Evolutionary conservation across 169 alveolate genomes (phyloP).

Genomic region (Eimeria sp.): DNA sequence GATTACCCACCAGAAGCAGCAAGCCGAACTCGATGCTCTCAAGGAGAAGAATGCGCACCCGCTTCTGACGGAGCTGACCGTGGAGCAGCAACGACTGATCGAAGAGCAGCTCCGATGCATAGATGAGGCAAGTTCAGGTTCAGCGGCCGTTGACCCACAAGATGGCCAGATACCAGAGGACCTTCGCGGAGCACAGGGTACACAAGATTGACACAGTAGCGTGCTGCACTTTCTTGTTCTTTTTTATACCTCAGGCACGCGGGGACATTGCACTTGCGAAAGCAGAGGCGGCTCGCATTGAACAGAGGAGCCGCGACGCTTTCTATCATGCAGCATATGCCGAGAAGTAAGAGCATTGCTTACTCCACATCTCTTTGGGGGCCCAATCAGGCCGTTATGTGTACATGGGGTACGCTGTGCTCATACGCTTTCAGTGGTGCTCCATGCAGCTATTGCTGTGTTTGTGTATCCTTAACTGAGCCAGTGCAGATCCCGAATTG

Average conservation of each 20-base stretch:
- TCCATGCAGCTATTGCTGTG: not conserved
- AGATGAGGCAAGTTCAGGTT: slow-evolving; percentile 66
- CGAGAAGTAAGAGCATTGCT: slow-evolving; percentile 27
- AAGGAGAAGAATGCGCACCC: slow-evolving; percentile 68
- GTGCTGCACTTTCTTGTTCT: not conserved
- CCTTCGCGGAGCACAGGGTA: not conserved
- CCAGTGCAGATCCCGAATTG: slow-evolving; percentile 67
- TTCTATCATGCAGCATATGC: slow-evolving; percentile 62
- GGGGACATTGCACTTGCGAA: slow-evolving; percentile 51
- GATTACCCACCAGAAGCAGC: slow-evolving; percentile 34
- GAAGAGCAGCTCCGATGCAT: slow-evolving; percentile 80
- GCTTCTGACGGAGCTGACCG: slow-evolving; percentile 61
- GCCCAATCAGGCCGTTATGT: not conserved
- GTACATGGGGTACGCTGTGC: not conserved
- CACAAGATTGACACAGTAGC: not conserved
- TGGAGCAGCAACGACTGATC: slow-evolving; percentile 77
- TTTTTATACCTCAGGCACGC: slow-evolving; percentile 22
- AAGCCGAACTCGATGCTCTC: slow-evolving; percentile 60
- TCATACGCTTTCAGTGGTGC: not conserved
- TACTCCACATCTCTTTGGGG: not conserved
- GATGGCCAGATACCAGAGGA: not conserved
- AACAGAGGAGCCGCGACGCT: slow-evolving; percentile 70
- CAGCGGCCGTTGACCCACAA: not conserved
- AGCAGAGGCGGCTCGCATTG: slow-evolving; percentile 71
- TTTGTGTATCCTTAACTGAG: not conserved